Base-by-base conservation (phyloP, 768 basidiomycete genomes). In the Hortiboletus campestris region DNA sequence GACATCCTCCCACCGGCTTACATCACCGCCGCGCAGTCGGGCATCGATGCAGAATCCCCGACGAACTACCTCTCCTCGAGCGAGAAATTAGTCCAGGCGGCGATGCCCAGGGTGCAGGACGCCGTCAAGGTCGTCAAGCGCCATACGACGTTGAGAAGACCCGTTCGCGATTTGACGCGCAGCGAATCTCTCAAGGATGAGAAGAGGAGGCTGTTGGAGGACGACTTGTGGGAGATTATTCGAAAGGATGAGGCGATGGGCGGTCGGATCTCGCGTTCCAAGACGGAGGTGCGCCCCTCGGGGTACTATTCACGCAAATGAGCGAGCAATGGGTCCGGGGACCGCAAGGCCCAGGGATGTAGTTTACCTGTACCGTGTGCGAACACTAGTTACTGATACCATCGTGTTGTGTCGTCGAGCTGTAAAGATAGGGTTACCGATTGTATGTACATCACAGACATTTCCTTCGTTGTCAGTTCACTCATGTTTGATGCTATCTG, bases 1-100 rank as follows among this genome's bases (percentile, higher is more conserved):
- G 78, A 82, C 39, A 76, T 83, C 19, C 69, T 83, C 11, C 78
- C 82, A 2, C 50, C 76, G 6, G 61, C 71, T 9, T 69, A 75
- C n/a, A 81, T 84, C 53, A 72, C 80, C 3, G 65, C 77, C 0
- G 71, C 71, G 3, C 46, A 54, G 22, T 54, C 66, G 6, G 46
- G 32, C 70, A 2, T 58, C 70, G 29, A 51, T 41, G 25, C 47
- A 68, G 28, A 41, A 39, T 40, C 51, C 35, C 62, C 56, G 14
- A 52, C 61, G 20, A 14, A 38, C 4, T 19, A 32, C 3, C 3
- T 54, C 4, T 20, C 48, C 65, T 75, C 61, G 62, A 67, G 13
- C 63, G 74, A 48, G 66, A 74, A 17, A 70, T 69, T 25, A 63
- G 72, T 57, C 1, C 69, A 66, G 42, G 63, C 70, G 17, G 64